Conservation (phyloP, 306 rosid genomes). For the Delonix regia region DNA sequence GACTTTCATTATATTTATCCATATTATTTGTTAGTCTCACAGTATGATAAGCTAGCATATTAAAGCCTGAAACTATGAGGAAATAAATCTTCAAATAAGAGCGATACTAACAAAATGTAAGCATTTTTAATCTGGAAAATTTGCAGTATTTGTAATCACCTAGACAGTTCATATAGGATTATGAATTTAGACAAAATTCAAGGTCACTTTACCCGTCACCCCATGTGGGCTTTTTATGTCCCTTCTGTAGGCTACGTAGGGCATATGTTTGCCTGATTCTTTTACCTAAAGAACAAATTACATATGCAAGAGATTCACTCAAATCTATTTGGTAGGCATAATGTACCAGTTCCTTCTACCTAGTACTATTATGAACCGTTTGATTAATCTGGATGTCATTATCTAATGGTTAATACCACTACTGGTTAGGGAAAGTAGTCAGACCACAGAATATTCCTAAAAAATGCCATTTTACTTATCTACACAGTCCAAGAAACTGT, state of each 20-base stretch:
- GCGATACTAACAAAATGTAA: not conserved
- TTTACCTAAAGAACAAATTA: not conserved
- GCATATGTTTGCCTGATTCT: not conserved
- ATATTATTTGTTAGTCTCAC: not conserved
- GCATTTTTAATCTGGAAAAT: not conserved
- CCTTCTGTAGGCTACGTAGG: slow-evolving; percentile 15
- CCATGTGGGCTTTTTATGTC: slow-evolving; percentile 39
- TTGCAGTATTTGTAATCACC: not conserved
- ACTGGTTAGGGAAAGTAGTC: not conserved
- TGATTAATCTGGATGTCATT: not conserved
- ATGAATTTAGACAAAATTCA: slow-evolving; percentile 21
- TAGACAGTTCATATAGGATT: not conserved
- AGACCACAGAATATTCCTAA: not conserved
- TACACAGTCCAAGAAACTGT: not conserved
- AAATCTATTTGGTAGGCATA: not conserved
- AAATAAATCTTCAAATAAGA: not conserved
- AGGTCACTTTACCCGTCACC: slow-evolving; percentile 30
- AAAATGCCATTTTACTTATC: not conserved
- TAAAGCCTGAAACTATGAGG: not conserved
- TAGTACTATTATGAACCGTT: not conserved
- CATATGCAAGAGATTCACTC: slow-evolving; percentile 16
- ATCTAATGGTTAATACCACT: not conserved
- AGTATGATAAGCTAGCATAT: not conserved
- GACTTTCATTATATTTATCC: not conserved
- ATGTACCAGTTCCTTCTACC: not conserved